Conservation (phyloP, 2,329 filamentous ascomycete genomes). For the Lasiodiplodia sp. region DNA sequence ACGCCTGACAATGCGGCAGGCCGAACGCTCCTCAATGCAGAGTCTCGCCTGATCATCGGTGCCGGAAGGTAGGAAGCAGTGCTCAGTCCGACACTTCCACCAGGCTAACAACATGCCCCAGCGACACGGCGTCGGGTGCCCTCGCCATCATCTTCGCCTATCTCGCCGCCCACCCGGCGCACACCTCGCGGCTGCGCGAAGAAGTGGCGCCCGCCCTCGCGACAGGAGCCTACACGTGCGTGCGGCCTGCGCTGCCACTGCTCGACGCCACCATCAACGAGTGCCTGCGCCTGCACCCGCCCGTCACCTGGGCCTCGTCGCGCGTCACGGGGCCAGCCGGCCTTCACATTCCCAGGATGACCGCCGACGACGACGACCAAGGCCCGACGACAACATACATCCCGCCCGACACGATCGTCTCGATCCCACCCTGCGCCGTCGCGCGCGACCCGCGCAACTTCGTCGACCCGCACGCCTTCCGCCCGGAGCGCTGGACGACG, state of each 20-base stretch:
- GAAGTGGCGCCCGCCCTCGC: conserved; percentile 38
- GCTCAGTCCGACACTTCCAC: no score
- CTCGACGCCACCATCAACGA: conserved; percentile 54
- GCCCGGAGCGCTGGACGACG: conserved; percentile 26
- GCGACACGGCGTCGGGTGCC: conserved; percentile 15
- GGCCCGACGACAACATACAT: conserved; percentile 35
- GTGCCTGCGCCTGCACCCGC: conserved; percentile 51
- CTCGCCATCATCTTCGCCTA: conserved; percentile 30
- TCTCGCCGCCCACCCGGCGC: conserved; percentile 36
- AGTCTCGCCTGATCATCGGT: conserved; percentile 43
- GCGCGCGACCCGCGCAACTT: conserved; percentile 19
- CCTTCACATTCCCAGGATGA: conserved; percentile 41
- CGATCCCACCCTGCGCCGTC: conserved; percentile 34
- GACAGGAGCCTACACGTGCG: conserved; percentile 21
- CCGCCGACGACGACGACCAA: neutral
- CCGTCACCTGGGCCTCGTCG: conserved; percentile 47
- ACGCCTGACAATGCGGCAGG: conserved; percentile 34
- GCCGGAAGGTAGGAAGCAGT: conserved; percentile 35
- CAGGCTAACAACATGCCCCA: neutral
- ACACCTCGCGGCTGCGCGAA: conserved; percentile 35
- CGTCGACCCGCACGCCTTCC: conserved; percentile 13
- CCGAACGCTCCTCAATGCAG: conserved; percentile 37
- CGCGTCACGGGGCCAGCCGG: conserved; percentile 50
- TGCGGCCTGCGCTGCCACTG: conserved; percentile 32
- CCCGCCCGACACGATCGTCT: conserved; percentile 40